Base-by-base conservation (phyloP, 805 yeast species). In the Lachancea kluyveri region DNA sequence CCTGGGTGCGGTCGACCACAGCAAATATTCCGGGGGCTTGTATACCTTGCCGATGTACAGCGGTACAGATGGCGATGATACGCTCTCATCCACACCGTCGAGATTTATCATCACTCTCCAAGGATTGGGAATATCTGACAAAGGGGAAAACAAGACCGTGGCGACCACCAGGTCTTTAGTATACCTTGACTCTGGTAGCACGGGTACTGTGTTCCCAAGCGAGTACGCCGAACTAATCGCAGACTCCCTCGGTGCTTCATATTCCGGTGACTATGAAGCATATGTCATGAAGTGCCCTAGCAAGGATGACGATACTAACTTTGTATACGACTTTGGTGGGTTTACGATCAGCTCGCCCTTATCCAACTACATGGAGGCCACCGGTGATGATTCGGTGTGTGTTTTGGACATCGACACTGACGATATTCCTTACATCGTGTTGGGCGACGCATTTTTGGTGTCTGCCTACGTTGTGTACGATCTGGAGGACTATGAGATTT, bases 401-500 rank as follows among this genome's bases (percentile, higher is more conserved):
- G 67, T 64, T 5, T 42, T 74, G 22, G 76, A 71, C 5, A 37
- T 73, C 4, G 31, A 43, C 3, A 54, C 60, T 9, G 41, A 45
- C 21, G 41, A 57, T 17, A 40, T 50, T 4, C 35, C 35, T 10
- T 25, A 31, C 4, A 48, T 66, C 6, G 59, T 73, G 28, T 56
- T 77, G 24, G 84, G 83, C 28, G 81, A 74, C 49, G 63, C 67
- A 39, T 66, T 77, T 43, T 59, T 77, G 41, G 61, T 76, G 30
- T 65, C 71, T 36, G 77, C 79, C 2, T 80, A 78, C 52, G 65
- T 75, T 16, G 84, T 77, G 10, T 77, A 70, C 53, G 80, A 81
- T 52, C 57, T 77, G 31, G 83, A 75, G 19, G 68, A 69, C 46
- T 57, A 56, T 27, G 65, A 72, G 45, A 60, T 80, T 22, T 74